phyloP scores from a whole-genome alignment of 768 basidiomycete genomes.

The Clitopilus hobsonii region DNA sequence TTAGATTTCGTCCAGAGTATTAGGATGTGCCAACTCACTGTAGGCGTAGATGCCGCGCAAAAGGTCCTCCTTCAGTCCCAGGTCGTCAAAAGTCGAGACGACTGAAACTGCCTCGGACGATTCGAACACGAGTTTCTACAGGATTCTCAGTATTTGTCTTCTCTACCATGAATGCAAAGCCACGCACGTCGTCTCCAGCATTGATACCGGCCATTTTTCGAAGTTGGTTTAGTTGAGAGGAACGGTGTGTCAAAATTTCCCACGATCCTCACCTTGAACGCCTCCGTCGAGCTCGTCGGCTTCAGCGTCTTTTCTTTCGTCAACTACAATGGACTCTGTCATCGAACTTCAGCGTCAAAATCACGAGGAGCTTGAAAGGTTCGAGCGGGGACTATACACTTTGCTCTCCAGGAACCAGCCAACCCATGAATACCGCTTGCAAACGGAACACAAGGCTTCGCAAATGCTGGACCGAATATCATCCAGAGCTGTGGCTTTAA shows the following conservation, averaged over 20 bases:
- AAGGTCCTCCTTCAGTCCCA: constrained; percentile 91
- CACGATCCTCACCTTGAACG: neutral
- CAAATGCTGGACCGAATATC: constrained; percentile 86
- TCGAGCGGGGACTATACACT: constrained; percentile 81
- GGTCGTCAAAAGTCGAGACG: constrained; percentile 86
- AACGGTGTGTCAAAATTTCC: constrained; percentile 40
- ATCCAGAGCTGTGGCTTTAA: constrained; percentile 59
- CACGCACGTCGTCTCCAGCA: constrained; percentile 76
- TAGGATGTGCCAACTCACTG: constrained; percentile 48
- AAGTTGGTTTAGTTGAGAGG: constrained; percentile 34
- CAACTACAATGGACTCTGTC: constrained; percentile 79
- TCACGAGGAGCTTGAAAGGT: constrained; percentile 93
- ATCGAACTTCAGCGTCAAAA: constrained; percentile 93
- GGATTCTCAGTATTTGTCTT: constrained; percentile 7
- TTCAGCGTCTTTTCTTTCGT: constrained; percentile 10
- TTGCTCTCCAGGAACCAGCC: constrained; percentile 67
- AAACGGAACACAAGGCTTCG: constrained; percentile 84
- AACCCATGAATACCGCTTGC: constrained; percentile 59
- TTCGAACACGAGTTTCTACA: constrained; percentile 89
- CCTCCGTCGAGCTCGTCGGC: constrained; percentile 28
- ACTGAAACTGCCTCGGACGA: constrained; percentile 90
- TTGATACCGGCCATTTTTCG: constrained; percentile 77
- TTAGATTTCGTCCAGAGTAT: neutral
- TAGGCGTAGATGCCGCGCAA: constrained; percentile 97
- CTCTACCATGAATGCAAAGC: constrained; percentile 9